These are phyloP conservation scores for Phaeotremella skinneri DNA, from an alignment of 768 basidiomycete genomes.

Conservation along the genomic window DNA sequence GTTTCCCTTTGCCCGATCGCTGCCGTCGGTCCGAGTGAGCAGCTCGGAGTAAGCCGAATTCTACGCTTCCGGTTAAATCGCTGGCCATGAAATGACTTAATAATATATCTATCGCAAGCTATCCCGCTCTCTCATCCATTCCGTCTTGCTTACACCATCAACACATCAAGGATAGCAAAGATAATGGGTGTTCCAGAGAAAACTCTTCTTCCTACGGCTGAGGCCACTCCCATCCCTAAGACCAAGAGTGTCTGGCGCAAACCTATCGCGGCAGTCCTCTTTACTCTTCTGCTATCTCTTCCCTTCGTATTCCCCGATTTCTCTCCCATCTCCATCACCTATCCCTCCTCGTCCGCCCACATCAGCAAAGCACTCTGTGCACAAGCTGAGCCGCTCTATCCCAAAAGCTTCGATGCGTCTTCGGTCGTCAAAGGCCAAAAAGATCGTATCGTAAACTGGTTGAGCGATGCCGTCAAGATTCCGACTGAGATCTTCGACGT, in stretches of 20 bases:
- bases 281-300: conserved; percentile 14
- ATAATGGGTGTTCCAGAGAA: conserved; percentile 13
- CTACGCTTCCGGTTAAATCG: too few relatives aligned
- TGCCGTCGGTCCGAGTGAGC: too few relatives aligned
- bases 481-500: conserved; percentile 47
- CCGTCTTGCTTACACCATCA: too few relatives aligned
- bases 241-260: conserved; percentile 9
- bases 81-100: too few relatives aligned
- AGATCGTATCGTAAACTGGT: conserved; percentile 30
- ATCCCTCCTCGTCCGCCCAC: neutral
- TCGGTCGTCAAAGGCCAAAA: conserved; percentile 23
- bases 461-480: conserved; percentile 39
- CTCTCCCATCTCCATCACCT: neutral
- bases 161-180: too few relatives aligned
- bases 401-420: conserved; percentile 26
- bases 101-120: too few relatives aligned
- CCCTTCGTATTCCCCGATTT: conserved; percentile 1
- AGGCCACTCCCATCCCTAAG: neutral
- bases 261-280: conserved; percentile 4
- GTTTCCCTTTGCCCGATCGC: too few relatives aligned
- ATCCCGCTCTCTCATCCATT: too few relatives aligned
- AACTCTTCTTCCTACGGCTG: conserved; percentile 15
- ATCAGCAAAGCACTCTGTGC: conserved; percentile 18
- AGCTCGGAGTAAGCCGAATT: too few relatives aligned
- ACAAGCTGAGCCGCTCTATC: conserved; percentile 28